Evolutionary conservation across 352 stramenopile genomes (phyloP).

Genomic region (Thalassiosira hispida): DNA sequence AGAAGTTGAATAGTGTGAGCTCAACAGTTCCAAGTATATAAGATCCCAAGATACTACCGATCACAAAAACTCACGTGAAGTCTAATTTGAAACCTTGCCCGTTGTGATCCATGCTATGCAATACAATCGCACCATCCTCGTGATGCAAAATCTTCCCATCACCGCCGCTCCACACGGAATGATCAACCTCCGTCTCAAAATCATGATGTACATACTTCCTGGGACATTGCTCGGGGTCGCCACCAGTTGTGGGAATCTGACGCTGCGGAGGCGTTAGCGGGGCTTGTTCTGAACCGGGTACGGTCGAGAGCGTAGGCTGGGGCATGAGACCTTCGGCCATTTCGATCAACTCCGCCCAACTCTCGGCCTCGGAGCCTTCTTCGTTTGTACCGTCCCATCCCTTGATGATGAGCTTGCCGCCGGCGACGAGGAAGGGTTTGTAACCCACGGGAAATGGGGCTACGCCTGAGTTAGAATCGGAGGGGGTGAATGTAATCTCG

Average conservation of each 20-base stretch:
- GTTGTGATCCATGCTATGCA: not conserved
- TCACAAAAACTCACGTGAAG: slow-evolving; percentile 27
- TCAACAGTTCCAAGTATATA: too few relatives aligned
- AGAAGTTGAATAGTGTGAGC: not conserved
- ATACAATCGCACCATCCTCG: not conserved
- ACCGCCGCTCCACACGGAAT: slow-evolving; percentile 34
- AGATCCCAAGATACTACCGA: too few relatives aligned
- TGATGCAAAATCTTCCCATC: slow-evolving; percentile 34
- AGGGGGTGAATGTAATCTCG: slow-evolving; percentile 44
- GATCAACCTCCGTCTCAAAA: slow-evolving; percentile 33
- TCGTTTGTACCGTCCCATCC: slow-evolving; percentile 24
- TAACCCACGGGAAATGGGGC: slow-evolving; percentile 39
- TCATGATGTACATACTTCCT: slow-evolving; percentile 22
- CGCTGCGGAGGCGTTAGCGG: not conserved
- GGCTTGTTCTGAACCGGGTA: not conserved
- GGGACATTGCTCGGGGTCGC: too few relatives aligned
- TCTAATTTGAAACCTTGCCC: slow-evolving; percentile 40
- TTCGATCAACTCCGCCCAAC: slow-evolving; percentile 21
- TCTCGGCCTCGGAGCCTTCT: not conserved
- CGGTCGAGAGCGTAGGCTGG: not conserved
- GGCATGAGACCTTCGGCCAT: slow-evolving; percentile 16
- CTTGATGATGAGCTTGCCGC: slow-evolving; percentile 51
- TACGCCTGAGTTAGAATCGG: slow-evolving; percentile 31
- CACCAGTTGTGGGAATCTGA: too few relatives aligned
- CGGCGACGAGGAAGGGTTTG: slow-evolving; percentile 57